Evolutionary conservation across 2,329 filamentous ascomycete species (phyloP), one percentile per base, ranked within the genome.

Genomic region (Endothia cerciana): DNA sequence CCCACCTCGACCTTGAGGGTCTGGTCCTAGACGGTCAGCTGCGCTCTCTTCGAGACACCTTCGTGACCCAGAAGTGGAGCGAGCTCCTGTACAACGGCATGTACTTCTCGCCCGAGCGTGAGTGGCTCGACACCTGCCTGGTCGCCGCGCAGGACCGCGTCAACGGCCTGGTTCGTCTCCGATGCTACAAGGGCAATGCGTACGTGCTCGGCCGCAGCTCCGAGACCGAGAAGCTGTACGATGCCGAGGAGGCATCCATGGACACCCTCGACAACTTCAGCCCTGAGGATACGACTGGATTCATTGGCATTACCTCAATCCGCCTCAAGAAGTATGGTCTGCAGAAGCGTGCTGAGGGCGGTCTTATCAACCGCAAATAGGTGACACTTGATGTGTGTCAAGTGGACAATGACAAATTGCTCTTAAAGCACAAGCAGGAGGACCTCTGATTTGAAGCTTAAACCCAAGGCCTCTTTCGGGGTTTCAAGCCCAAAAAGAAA

Each of bases 81-180:
- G 79, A 81, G 72, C 71, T 72, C 51, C 72, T 79, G 25, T 79
- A 80, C 74, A 81, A 81, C 69, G 79, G 77, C 73, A 77, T 77
- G 76, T 78, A 79, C 74, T 88, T 88, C 76, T 83, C 79, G 28
- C 85, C 85, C 47, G 77, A 80, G 74, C 73, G 77, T 22, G 85
- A 87, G 76, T 86, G 87, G 74, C 77, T 87, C 67, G 83, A 93
- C 81, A 85, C 88, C 76, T 85, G 84, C 71, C 86, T 91, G 73
- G 73, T 83, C 63, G 84, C 84, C 71, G 83, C 81, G 58, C 89
- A 91, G 76, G 84, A 86, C 78, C 80, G 81, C 69, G 77, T 80
- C 38, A 72, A 69, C 43, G 73, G 73, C 57, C 65, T 72, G 65
- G 73, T 74, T 55, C 70, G 70, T 65, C 70, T 74, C 68, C 59